Evolutionary conservation across 495 filamentous ascomycete species (phyloP), one percentile per base, ranked within the genome.

Genomic region (Halenospora varia): DNA sequence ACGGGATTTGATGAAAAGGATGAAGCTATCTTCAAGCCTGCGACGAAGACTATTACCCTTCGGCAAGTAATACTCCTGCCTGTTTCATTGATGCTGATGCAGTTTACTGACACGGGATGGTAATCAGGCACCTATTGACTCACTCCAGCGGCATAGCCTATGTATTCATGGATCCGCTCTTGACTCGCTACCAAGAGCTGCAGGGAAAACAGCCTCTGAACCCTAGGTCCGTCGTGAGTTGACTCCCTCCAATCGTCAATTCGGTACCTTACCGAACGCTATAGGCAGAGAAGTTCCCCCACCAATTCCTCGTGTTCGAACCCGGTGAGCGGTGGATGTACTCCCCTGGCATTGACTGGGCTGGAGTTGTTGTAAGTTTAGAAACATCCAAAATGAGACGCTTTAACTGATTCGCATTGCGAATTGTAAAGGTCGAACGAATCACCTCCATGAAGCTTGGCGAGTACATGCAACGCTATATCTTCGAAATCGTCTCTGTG

Each of bases 11-110:
- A 56, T 45, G 56, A 56, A 40, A n/a, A 22, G 15, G 46, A 55
- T 65, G 18, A 75, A 77, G 1, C 72, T 64, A 23, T 71, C 75
- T 10, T 81, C 80, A 63, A 74, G 77, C 48, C 68, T 62, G 2
- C 67, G 68, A 0, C 8, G 3, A 57, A 35, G 19, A n/a, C n/a
- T n/a, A 83, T 87, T 46, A 85, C 83, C 0, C 62, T 88, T 6
- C n/a, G n/a, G n/a, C n/a, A n/a, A n/a, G n/a, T n/a, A n/a, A n/a
- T n/a, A n/a, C n/a, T n/a, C n/a, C n/a, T n/a, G n/a, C n/a, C n/a
- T n/a, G n/a, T n/a, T n/a, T n/a, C n/a, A n/a, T n/a, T n/a, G n/a
- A n/a, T n/a, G n/a, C n/a, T n/a, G n/a, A n/a, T n/a, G n/a, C n/a
- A n/a, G n/a, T n/a, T n/a, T n/a, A n/a, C n/a, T n/a, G n/a, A n/a